Percentiles rank a stretch among this genome's conserved stretches.
phyloP scores from a whole-genome alignment of 129 eudicot species.

The Flaveria ramosissima region DNA sequence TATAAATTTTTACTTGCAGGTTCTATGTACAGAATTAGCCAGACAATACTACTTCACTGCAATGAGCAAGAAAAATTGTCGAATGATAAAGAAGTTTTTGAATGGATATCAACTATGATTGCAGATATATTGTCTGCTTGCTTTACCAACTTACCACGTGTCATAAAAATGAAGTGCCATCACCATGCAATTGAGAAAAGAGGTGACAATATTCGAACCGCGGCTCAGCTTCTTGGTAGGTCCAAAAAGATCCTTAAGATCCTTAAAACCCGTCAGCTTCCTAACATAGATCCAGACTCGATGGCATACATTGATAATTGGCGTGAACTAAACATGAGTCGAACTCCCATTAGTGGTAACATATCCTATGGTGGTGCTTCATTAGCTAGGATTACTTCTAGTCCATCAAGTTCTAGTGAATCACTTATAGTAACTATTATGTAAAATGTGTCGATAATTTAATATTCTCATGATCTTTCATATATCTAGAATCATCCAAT shows the following conservation, averaged over 20 bases:
- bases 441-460: not conserved
- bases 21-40: conserved; percentile 7
- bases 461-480: not conserved
- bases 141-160: conserved; percentile 17
- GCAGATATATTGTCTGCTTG: not conserved
- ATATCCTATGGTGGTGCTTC: not conserved
- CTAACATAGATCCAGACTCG: not conserved
- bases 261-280: not conserved
- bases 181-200: conserved; percentile 12
- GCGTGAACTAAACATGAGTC: not conserved
- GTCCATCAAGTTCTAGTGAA: not conserved
- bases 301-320: conserved; percentile 12
- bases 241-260: not conserved
- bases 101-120: not conserved
- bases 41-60: not conserved
- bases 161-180: conserved; percentile 4
- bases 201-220: not conserved
- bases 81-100: not conserved
- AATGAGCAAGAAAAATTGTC: not conserved
- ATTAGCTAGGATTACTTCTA: not conserved
- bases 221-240: conserved; percentile 9
- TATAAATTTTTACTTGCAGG: not conserved
- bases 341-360: not conserved
- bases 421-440: not conserved
- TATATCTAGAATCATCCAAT: not conserved